phyloP scores from a whole-genome alignment of 129 eudicot species.

The Cynara cardunculus region DNA sequence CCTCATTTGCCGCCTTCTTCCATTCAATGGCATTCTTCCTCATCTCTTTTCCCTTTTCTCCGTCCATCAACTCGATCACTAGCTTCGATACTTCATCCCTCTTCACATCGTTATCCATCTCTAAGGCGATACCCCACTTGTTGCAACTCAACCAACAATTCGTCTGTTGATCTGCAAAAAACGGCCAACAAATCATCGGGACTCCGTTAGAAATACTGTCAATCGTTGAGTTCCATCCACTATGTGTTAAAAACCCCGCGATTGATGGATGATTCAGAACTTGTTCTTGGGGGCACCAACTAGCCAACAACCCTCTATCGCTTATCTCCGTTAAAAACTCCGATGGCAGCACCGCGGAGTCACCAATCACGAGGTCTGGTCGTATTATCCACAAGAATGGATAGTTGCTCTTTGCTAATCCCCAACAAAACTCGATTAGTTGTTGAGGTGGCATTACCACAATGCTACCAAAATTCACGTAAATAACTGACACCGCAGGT shows the following conservation, averaged over 20 bases:
- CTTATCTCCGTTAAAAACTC: conserved; percentile 33
- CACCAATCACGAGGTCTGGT: conserved; percentile 47
- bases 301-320: conserved; percentile 38
- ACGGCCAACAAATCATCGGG: conserved; percentile 62
- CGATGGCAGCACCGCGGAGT: conserved; percentile 29
- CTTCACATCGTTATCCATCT: conserved; percentile 46
- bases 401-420: conserved; percentile 51
- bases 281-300: conserved; percentile 59
- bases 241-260: conserved; percentile 52
- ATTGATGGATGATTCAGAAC: conserved; percentile 45
- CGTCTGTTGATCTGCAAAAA: conserved; percentile 58
- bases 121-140: conserved; percentile 52
- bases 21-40: conserved; percentile 37
- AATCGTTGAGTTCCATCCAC: conserved; percentile 59
- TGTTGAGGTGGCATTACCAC: conserved; percentile 41
- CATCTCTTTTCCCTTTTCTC: conserved; percentile 41
- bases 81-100: conserved; percentile 39
- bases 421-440: conserved; percentile 59
- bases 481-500: conserved; percentile 38
- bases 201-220: conserved; percentile 49
- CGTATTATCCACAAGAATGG: conserved; percentile 55
- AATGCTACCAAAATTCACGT: conserved; percentile 64
- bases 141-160: conserved; percentile 50
- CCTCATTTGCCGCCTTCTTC: conserved; percentile 27
- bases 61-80: conserved; percentile 45